Evolutionary conservation across 2,329 filamentous ascomycete species (phyloP), one percentile per base, ranked within the genome.

Genomic region (Neospermospora avenae): DNA sequence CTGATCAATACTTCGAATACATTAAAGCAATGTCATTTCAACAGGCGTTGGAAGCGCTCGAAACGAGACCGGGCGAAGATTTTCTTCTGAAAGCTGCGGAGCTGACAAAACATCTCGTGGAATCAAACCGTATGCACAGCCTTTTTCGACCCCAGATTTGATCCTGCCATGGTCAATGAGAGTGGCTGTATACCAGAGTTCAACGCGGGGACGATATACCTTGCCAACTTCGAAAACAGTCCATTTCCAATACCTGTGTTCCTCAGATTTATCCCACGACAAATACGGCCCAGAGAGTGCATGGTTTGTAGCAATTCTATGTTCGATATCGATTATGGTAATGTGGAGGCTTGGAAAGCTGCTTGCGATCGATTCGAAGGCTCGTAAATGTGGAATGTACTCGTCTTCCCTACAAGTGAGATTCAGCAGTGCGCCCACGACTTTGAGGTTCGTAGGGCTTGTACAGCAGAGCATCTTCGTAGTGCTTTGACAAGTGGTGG

Each of bases 391-490:
- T 62, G 56, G 60, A 59, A 59, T 18, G 53, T 62, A 28, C 60
- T 62, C n/a, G 41, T 62, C 8, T 62, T 62, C 42, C 60, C 60
- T 5, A 62, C 60, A 16, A 59, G 22, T 5, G 56, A 58, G 28
- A 58, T 28, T n/a, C 60, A 62, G 25, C n/a, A 59, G n/a, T 62
- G 60, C 42, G 55, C 57, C 34, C 60, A 63, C 44, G 60, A 63
- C 1, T 58, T 57, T 18, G 57, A 60, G 48, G 46, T 63, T 14
- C 60, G 60, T 31, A 56, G 55, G 48, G 41, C 37, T 24, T 63
- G 60, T 35, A 63, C 51, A 44, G 53, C 57, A 31, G 57, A 60
- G 20, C 49, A 60, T 35, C 48, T 63, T n/a, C 41, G 54, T 2
- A 22, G 51, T 13, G 16, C 48, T 1, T 51, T 63, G n/a, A 41